Percentiles rank a stretch among this genome's conserved stretches.
Evolutionary conservation across 1,139 yeast species (phyloP).

Genomic region (Saccharomyces hybrid): DNA sequence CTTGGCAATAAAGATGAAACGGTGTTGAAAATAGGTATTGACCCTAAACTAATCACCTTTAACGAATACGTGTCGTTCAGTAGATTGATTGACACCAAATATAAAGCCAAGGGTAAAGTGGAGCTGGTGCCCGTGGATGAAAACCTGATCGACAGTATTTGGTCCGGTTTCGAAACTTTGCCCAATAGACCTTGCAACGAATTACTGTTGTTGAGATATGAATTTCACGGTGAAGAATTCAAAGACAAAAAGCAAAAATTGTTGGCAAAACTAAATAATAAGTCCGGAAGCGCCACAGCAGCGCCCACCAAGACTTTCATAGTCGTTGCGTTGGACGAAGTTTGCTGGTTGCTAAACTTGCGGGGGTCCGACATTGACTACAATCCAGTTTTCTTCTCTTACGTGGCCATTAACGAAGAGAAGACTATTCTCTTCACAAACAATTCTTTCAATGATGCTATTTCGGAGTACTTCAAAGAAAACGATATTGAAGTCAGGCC

Average conservation of each 20-base stretch:
- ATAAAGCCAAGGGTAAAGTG: conserved; percentile 36
- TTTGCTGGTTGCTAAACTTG: conserved; percentile 86
- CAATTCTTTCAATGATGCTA: conserved; percentile 30
- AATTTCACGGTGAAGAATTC: conserved; percentile 45
- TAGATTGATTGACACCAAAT: conserved; percentile 27
- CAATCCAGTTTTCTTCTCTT: conserved; percentile 88
- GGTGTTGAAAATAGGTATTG: conserved; percentile 36
- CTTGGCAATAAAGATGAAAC: conserved; percentile 30
- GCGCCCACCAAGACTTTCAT: conserved; percentile 35
- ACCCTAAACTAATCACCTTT: conserved; percentile 63
- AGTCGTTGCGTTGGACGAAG: conserved; percentile 74
- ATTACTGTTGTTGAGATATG: conserved; percentile 40
- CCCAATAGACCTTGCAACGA: conserved; percentile 43
- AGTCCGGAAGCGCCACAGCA: conserved; percentile 28
- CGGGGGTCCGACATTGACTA: conserved; percentile 80
- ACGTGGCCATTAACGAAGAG: conserved; percentile 52
- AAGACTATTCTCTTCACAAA: conserved; percentile 57
- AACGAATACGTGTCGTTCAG: conserved; percentile 36
- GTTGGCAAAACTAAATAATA: conserved; percentile 31
- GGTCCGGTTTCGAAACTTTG: conserved; percentile 48
- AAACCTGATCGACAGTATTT: conserved; percentile 70
- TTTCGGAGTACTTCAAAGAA: conserved; percentile 27
- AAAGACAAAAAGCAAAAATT: conserved; percentile 35
- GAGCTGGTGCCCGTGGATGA: conserved; percentile 56
- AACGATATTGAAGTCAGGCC: conserved; percentile 42